These are phyloP conservation scores for Neofusicoccum ribis DNA, from an alignment of 2,329 filamentous ascomycete species.

Conservation along the genomic window DNA sequence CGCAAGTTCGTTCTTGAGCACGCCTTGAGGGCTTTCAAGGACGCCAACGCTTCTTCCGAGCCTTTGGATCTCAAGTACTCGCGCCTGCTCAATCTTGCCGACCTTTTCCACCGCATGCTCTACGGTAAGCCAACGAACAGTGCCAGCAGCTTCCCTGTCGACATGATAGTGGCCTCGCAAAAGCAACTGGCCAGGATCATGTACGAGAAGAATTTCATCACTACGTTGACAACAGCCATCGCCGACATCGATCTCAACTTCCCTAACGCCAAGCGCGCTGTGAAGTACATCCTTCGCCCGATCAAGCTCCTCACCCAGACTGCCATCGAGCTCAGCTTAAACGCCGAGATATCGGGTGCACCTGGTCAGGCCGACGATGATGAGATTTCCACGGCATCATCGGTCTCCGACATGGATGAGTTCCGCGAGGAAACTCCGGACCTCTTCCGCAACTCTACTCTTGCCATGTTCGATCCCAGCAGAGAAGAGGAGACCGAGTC, in stretches of 20 bases:
- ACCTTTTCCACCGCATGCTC: constrained; percentile 85
- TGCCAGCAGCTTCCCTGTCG: constrained; percentile 17
- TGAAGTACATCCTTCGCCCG: constrained; percentile 93
- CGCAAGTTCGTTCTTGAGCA: constrained; percentile 95
- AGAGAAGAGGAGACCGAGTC: constrained; percentile 81
- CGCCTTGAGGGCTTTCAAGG: constrained; percentile 86
- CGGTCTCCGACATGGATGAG: constrained; percentile 83
- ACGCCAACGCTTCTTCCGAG: constrained; percentile 77
- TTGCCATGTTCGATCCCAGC: constrained; percentile 89
- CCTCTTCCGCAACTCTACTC: constrained; percentile 90
- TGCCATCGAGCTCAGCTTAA: constrained; percentile 80
- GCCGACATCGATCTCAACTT: constrained; percentile 96
- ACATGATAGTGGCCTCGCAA: constrained; percentile 57
- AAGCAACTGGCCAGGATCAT: constrained; percentile 88
- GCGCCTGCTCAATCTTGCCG: constrained; percentile 80
- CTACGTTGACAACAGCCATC: constrained; percentile 84
- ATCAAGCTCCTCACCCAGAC: constrained; percentile 84
- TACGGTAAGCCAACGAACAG: constrained; percentile 37
- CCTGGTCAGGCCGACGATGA: constrained; percentile 73
- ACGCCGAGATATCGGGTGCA: constrained; percentile 69
- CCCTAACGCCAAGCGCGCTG: constrained; percentile 85
- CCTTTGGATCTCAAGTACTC: constrained; percentile 83
- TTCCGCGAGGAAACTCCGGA: constrained; percentile 82
- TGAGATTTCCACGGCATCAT: constrained; percentile 83
- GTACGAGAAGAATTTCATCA: constrained; percentile 97